Evolutionary conservation across 2,329 filamentous ascomycete genomes (phyloP), one percentile per base, ranked within the genome.

Genomic region (Aspergillus candidus): DNA sequence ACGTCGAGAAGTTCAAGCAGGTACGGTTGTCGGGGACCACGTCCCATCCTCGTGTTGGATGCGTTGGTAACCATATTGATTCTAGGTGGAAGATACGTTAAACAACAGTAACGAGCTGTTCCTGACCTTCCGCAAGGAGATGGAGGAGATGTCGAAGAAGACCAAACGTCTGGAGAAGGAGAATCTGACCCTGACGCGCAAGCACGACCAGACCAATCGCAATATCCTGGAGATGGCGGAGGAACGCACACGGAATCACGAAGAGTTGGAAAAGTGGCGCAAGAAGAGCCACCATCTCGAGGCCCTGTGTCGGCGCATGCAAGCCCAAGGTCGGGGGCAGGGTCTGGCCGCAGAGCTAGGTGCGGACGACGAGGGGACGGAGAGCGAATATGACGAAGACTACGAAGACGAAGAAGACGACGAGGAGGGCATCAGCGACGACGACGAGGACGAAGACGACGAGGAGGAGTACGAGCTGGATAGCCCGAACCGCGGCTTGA

Each of bases 111-210:
- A 97, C 72, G 93, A 97, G 65, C 75, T 97, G 42, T 97, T 97
- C 68, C 74, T 96, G 55, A 96, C 93, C 1, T 97, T 97, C 70
- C 82, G 91, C 43, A 96, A 95, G 72, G 93, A 97, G 70, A 97
- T 97, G 90, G 93, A 97, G 70, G 93, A 97, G 62, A 97, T 97
- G 90, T 95, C 90, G 1, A 96, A 96, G 73, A 97, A 97, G 73
- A 95, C 91, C 5, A 96, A 96, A 69, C 84, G 89, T 18, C 75
- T 98, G 41, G 93, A 98, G 67, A 95, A 95, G 70, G 93, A 98
- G 62, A 97, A 98, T 59, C 84, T 93, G 57, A 84, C 80, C 13
- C 78, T 95, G 40, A 94, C 88, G 54, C 82, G 91, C 44, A 95
- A 96, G 68, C 91, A 96, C 66, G 90, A 96, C 57, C 82, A 88